Base-by-base conservation (phyloP, 83 land plant genomes). In the Thuja plicata region DNA sequence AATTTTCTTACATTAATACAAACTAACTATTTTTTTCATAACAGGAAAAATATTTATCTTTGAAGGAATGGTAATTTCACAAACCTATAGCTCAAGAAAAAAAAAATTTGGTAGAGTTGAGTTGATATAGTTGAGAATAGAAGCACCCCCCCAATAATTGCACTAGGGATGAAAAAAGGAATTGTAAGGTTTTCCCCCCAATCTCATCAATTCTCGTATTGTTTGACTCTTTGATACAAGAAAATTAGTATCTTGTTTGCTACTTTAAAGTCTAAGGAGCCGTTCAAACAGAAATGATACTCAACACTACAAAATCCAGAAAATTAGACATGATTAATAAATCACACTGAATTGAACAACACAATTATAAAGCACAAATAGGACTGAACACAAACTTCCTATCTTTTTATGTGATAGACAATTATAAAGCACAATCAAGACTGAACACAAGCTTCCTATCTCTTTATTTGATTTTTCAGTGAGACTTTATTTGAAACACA, bases 221-320 rank as follows among this genome's bases (percentile, higher is more conserved):
- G 90, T 92, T 34, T 30, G 41, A 83, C 94, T 93, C 92, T 94
- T 94, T 86, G 86, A 92, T 57, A 91, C 85, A 76, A 89, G 83
- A 96, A 96, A 37, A 95, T 90, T 55, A 96, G 89, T 66, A 96
- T 78, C 78, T 94, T 95, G 24, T 94, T 95, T 54, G 70, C 82
- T 19, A 88, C 96, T 89, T 95, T 93, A 35, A 91, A 90, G 81
- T 95, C 91, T 91, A 96, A 89, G 19, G 96, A 94, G 87, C 94
- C 93, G 66, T 93, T 94, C 85, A 92, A 85, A 80, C 97, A 96
- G 88, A 88, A 93, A 85, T 96, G 95, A 79, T 79, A 89, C 27
- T 41, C n/a, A 3, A 54, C 55, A 82, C 34, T 35, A 79, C 15
- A 82, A 27, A 82, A 27, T 52, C 32, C 52, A 82, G 85, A 82